Percentiles rank a stretch among this genome's conserved stretches.
phyloP scores from a whole-genome alignment of 306 rosid species.

The Acacia melanoxylon region DNA sequence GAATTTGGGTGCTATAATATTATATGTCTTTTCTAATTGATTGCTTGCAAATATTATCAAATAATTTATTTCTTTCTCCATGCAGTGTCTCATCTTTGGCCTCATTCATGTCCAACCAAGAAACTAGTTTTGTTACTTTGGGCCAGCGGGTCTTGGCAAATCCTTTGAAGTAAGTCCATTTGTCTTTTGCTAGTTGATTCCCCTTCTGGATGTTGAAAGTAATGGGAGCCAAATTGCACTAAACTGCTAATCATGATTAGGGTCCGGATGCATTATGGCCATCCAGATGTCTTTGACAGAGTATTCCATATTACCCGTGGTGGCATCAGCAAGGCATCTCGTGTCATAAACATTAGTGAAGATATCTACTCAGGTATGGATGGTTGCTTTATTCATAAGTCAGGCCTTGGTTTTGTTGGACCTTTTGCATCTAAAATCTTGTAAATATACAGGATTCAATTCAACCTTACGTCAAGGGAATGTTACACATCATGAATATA shows the following conservation, averaged over 20 bases:
- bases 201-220: constrained; percentile 19
- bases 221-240: constrained; percentile 1
- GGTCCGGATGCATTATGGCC: constrained; percentile 98
- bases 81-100: constrained; percentile 95
- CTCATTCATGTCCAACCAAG: constrained; percentile 89
- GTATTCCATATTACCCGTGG: constrained; percentile 92
- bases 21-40: constrained; percentile 6
- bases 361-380: constrained; percentile 80
- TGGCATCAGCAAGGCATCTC: constrained; percentile 97
- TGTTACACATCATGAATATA: constrained; percentile 94
- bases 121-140: constrained; percentile 87
- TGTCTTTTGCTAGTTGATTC: constrained; percentile 18
- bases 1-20: neutral
- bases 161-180: constrained; percentile 80
- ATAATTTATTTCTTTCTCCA: constrained; percentile 19
- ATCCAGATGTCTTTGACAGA: constrained; percentile 97
- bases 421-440: constrained; percentile 26
- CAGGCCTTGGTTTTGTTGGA: neutral
- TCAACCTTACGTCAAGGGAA: constrained; percentile 97
- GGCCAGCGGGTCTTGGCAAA: constrained; percentile 95
- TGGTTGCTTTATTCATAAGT: neutral
- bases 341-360: constrained; percentile 90
- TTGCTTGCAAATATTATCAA: neutral
- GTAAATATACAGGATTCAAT: constrained; percentile 69
- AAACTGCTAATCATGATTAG: constrained; percentile 43